Evolutionary conservation across 768 basidiomycete species (phyloP).

Genomic region (Leccinum sublutescens): DNA sequence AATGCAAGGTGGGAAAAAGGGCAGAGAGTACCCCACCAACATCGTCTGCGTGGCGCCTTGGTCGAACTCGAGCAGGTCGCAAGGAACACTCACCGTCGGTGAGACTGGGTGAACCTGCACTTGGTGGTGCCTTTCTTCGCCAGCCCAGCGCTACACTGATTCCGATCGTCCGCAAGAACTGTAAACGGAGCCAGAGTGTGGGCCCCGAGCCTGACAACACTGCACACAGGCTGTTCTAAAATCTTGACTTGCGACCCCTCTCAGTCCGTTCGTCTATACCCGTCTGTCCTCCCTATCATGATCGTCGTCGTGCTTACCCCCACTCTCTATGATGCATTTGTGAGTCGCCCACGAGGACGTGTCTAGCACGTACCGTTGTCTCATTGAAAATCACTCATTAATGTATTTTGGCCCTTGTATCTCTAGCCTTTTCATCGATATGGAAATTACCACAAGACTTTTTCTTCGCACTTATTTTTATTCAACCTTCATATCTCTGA

Average conservation of each 20-base stretch:
- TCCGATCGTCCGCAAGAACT: constrained; percentile 19
- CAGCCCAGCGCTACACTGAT: constrained; percentile 28
- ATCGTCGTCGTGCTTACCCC: background rate
- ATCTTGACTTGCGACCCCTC: background rate
- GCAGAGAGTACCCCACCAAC: constrained; percentile 33
- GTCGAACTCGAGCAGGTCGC: constrained; percentile 8
- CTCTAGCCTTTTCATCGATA: constrained; percentile 13
- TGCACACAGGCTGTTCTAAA: constrained; percentile 18
- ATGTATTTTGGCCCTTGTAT: constrained; percentile 9
- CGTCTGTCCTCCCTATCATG: background rate
- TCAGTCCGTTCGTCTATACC: background rate
- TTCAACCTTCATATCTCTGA: background rate
- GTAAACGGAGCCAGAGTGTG: constrained; percentile 29
- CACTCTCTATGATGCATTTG: constrained; percentile 3
- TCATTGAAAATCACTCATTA: constrained; percentile 1
- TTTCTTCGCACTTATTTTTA: background rate
- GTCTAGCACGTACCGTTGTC: background rate
- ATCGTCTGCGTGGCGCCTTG: constrained; percentile 20
- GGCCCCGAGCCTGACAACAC: constrained; percentile 19
- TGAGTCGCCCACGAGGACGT: constrained; percentile 18
- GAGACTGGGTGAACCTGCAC: constrained; percentile 5
- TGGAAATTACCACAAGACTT: background rate
- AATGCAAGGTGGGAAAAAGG: constrained; percentile 14
- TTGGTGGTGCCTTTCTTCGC: constrained; percentile 25
- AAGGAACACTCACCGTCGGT: constrained; percentile 12